phyloP scores from a whole-genome alignment of 805 yeast species.

The Spathaspora gorwiae region DNA sequence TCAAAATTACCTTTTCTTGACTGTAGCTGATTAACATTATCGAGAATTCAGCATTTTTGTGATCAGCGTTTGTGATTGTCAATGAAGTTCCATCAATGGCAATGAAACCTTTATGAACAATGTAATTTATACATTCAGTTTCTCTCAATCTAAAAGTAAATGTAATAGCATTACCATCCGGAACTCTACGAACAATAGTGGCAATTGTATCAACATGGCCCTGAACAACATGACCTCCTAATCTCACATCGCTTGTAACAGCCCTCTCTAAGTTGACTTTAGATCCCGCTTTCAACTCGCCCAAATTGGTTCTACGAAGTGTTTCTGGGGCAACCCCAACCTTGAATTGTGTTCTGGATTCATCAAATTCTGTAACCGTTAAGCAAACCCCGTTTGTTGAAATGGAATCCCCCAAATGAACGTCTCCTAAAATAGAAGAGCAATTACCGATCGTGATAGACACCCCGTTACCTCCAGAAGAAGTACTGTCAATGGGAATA shows the following conservation, averaged over 20 bases:
- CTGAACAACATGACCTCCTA: conserved; percentile 97
- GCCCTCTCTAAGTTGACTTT: conserved; percentile 91
- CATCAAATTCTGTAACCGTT: conserved; percentile 79
- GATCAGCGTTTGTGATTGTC: conserved; percentile 79
- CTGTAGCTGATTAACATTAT: conserved; percentile 92
- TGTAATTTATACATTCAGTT: conserved; percentile 55
- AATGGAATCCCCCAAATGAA: conserved; percentile 91
- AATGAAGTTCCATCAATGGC: conserved; percentile 90
- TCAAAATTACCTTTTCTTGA: conserved; percentile 72
- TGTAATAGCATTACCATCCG: conserved; percentile 74
- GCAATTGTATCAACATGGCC: conserved; percentile 96
- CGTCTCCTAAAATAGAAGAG: conserved; percentile 61
- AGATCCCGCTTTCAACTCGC: conserved; percentile 50
- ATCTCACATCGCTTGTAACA: conserved; percentile 72
- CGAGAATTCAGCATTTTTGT: conserved; percentile 51
- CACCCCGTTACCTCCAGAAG: conserved; percentile 69
- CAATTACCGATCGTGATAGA: conserved; percentile 66
- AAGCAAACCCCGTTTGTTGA: conserved; percentile 86
- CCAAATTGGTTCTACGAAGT: conserved; percentile 72
- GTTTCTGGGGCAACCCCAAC: conserved; percentile 95
- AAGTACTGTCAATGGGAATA: conserved; percentile 41
- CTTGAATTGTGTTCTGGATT: conserved; percentile 52
- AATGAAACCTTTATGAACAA: conserved; percentile 94
- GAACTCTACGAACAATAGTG: conserved; percentile 43
- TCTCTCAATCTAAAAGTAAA: conserved; percentile 74